phyloP scores from a whole-genome alignment of 805 yeast genomes.

The Debaryomyces prosopidis region DNA sequence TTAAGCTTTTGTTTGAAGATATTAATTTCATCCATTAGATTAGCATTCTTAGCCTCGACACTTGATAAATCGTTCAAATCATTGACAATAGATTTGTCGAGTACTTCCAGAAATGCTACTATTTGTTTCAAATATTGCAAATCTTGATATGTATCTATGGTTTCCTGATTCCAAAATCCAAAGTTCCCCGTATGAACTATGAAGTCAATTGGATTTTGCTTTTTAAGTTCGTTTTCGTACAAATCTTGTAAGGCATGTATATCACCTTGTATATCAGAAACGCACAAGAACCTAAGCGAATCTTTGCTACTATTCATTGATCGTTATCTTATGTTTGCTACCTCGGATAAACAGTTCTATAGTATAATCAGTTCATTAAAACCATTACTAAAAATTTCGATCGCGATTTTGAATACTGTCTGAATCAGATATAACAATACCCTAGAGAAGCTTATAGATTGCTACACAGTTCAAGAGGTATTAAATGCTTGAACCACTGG shows the following conservation, averaged over 20 bases:
- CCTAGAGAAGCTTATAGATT: background rate
- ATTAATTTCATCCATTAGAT: slow-evolving; percentile 7
- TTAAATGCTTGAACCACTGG: slow-evolving; percentile 36
- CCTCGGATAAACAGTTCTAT: too few species aligned
- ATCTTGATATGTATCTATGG: slow-evolving; percentile 54
- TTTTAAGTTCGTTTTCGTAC: slow-evolving; percentile 9
- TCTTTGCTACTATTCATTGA: slow-evolving; percentile 1
- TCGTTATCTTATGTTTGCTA: background rate
- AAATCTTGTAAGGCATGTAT: slow-evolving; percentile 16
- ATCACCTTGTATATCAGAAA: slow-evolving; percentile 33
- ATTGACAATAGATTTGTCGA: slow-evolving; percentile 49
- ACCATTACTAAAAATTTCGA: too few species aligned
- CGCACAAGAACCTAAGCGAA: slow-evolving; percentile 15
- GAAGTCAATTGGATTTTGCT: slow-evolving; percentile 20
- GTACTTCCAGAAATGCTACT: slow-evolving; percentile 63
- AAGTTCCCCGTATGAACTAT: slow-evolving; percentile 77
- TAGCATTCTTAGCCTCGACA: slow-evolving; percentile 8
- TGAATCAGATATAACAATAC: background rate
- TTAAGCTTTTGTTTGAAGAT: slow-evolving; percentile 10
- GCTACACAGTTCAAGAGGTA: background rate
- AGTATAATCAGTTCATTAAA: too few species aligned
- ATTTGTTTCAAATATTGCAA: slow-evolving; percentile 59
- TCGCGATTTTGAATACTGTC: background rate
- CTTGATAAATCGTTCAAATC: slow-evolving; percentile 53
- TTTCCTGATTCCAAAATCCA: slow-evolving; percentile 68